Evolutionary conservation across 2,329 filamentous ascomycete genomes (phyloP), one percentile per base, ranked within the genome.

Genomic region (Dothiorella sarmentorum): DNA sequence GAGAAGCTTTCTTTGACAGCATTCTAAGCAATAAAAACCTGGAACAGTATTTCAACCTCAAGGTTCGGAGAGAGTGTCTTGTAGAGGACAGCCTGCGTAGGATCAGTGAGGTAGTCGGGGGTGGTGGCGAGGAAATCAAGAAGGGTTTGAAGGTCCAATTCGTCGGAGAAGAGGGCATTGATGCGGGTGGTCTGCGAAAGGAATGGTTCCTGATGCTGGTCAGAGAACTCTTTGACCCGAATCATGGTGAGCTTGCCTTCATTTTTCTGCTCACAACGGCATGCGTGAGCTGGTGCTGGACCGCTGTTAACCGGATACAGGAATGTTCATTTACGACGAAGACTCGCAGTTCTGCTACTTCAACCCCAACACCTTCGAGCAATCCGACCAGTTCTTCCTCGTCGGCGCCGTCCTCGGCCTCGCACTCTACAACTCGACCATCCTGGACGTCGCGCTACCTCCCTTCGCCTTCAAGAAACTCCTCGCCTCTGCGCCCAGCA

Each of bases 381-480:
- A 90, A 0, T 92, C 90, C 0, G 91, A 96, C 68, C 91, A 96
- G 64, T 97, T 90, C 73, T 96, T 94, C 69, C 80, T 96, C 20
- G 89, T 97, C 26, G 92, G 92, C 0, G 90, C 94, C 11, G 81
- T 96, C 7, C 81, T 97, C 57, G 92, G 92, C 0, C 78, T 97
- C 60, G 92, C 92, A 13, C 96, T 97, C 61, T 96, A 96, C 75
- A 96, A 97, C 72, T 95, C 90, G 2, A 96, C 90, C 0, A 96
- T 96, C 64, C 78, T 97, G 17, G 92, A 96, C 68, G 83, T 96
- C 49, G 89, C 90, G 2, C 81, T 97, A 18, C 92, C 92, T 1
- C 89, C 91, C 0, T 96, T 96, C 70, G 87, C 89, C 1, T 97
- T 96, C 69, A 86, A 90, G 63, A 96, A 96, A 71, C 81, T 97